Conservation (phyloP, 768 basidiomycete genomes). For the Rhodotorula sphaerocarpa region DNA sequence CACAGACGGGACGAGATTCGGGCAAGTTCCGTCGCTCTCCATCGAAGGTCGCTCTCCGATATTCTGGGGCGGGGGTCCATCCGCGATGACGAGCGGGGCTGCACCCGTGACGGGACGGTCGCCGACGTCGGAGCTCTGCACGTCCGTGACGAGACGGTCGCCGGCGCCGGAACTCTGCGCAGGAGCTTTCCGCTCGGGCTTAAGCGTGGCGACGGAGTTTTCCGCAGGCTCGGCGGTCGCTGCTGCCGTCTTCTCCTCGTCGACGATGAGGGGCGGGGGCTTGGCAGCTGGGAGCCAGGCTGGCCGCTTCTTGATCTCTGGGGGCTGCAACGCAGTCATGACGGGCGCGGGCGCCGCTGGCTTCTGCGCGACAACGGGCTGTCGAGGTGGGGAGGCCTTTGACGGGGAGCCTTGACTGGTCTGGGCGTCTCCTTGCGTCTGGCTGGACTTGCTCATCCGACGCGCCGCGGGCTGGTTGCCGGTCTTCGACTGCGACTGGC, state of each 20-base stretch:
- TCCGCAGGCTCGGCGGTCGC: no score
- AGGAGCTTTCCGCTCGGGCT: no score
- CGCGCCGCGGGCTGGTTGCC: neutral
- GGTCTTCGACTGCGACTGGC: neutral
- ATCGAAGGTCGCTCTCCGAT: neutral
- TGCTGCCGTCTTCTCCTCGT: no score
- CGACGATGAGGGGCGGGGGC: no score
- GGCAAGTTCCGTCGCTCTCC: neutral
- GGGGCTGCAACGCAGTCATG: neutral
- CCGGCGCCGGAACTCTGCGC: neutral
- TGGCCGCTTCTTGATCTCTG: neutral
- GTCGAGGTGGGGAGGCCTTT: no score
- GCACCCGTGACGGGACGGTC: constrained; percentile 1
- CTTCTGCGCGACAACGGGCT: no score
- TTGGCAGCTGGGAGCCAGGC: no score
- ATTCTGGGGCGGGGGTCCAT: neutral
- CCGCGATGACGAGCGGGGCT: neutral
- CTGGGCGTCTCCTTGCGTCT: no score
- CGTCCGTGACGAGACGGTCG: neutral
- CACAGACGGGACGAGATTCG: neutral
- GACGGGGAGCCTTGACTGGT: no score
- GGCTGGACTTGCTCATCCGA: neutral
- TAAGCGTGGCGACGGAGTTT: constrained; percentile 10
- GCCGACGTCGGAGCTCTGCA: neutral
- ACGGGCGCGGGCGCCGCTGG: neutral